A percentile compares a stretch with the other conserved stretches of the same genome.
phyloP scores from a whole-genome alignment of 2,329 filamentous ascomycete genomes.

The Aureobasidium sp. region DNA sequence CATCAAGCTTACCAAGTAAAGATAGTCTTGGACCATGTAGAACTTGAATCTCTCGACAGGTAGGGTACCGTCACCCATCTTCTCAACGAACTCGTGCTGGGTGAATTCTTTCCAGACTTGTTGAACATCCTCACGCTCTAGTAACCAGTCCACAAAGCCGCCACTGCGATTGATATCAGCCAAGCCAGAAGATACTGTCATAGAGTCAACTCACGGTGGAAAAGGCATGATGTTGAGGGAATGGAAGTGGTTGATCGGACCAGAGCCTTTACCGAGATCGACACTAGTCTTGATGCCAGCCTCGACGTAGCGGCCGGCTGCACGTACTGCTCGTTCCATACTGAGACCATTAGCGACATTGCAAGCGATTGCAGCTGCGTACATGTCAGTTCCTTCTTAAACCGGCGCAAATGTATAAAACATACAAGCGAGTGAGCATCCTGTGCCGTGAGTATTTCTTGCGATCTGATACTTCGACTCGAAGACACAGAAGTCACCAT shows the following conservation, averaged over 20 bases:
- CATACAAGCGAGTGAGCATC: conserved; percentile 83
- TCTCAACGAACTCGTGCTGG: conserved; percentile 73
- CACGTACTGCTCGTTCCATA: conserved; percentile 52
- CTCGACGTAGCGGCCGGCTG: conserved; percentile 63
- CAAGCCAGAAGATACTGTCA: neutral
- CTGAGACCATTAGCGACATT: conserved; percentile 54
- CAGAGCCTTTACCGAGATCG: conserved; percentile 56
- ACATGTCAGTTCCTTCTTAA: neutral
- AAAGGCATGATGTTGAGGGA: conserved; percentile 61
- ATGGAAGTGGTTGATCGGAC: conserved; percentile 72
- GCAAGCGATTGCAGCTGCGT: conserved; percentile 61
- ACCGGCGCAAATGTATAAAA: conserved; percentile 12
- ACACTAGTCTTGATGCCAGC: conserved; percentile 59
- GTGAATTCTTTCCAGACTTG: conserved; percentile 66
- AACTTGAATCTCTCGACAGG: conserved; percentile 71
- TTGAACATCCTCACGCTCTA: conserved; percentile 66
- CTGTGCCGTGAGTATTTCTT: conserved; percentile 85
- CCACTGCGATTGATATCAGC: conserved; percentile 34
- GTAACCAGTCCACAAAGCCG: conserved; percentile 73
- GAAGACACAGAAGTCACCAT: conserved; percentile 46
- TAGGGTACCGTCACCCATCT: conserved; percentile 65
- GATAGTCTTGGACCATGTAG: conserved; percentile 86
- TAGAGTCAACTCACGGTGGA: conserved; percentile 41
- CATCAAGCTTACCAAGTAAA: conserved; percentile 59
- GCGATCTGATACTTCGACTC: conserved; percentile 63